Evolutionary conservation across 495 filamentous ascomycete species (phyloP), one percentile per base, ranked within the genome.

Genomic region (Thozetella sp.): DNA sequence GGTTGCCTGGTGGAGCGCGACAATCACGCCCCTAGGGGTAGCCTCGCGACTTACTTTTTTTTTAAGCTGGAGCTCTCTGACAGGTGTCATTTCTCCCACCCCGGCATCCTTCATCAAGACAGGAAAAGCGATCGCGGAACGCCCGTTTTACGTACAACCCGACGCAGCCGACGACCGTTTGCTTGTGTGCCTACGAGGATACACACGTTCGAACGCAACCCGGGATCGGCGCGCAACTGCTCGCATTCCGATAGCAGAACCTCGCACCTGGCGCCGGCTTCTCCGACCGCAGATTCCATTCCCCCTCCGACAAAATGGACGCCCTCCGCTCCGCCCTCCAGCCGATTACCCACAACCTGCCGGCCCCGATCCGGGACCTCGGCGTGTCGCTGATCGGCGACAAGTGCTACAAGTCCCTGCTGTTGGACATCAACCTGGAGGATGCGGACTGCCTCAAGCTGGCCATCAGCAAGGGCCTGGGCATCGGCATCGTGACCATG

Each of bases 401-500:
- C 1, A 67, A 76, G 62, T 98, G 95, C 83, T 95, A 98, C 85
- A 86, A 86, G 68, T 81, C 84, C 17, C 84, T 98, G 45, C 72
- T 98, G 48, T 85, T 92, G 61, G 86, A 95, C 61, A 79, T 98
- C 70, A 88, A 96, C 76, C 80, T 88, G 45, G 80, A 84, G 66
- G 77, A 89, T 55, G 79, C 86, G 26, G 84, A 81, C 53, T 99
- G 95, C 80, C 78, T 95, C 55, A 91, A 93, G 62, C 88, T 97
- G 25, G 90, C 86, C 53, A 86, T 97, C 65, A 96, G 91, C 65
- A 98, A 98, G 77, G 91, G 81, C 13, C 88, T 99, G 51, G 95
- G 95, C 45, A 87, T 97, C 59, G 94, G 86, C 71, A 99, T 98
- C 75, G 90, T 99, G 66, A 88, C 83, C 59, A 90, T 92, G 34